Base-by-base conservation (phyloP, 345 rosid genomes). In the Xanthoceras sorbifolium region DNA sequence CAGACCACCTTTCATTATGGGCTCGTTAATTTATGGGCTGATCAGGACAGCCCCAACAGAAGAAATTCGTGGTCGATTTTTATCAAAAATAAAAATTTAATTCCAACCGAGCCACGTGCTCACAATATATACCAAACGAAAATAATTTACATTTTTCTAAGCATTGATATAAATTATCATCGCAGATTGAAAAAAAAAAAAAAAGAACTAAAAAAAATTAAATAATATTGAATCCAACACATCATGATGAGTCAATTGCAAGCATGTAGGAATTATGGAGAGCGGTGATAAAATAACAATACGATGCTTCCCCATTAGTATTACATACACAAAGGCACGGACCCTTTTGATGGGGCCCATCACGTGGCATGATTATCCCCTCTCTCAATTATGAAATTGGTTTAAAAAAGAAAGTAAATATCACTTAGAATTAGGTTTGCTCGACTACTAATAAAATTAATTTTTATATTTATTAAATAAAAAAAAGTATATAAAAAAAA, bases 181-280 rank as follows among this genome's bases (percentile, higher is more conserved):
- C 52, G 4, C 20, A 11, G 52, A 46, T 46, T 46, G 2, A 46
- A 46, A 46, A 46, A 46, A 14, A 4, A 2, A 15, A 0, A 46
- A 0, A 11, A 15, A 46, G 12, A 46, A 12, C 12, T 7, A n/a
- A n/a, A n/a, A n/a, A n/a, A 42, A 42, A 50, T 50, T 8, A 7
- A 57, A 57, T 57, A 7, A 57, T 22, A 57, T 6, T 57, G 7
- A 57, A 12, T 20, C 55, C 74, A 22, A 26, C 34, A 9, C 57
- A n/a, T n/a, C n/a, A 25, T 29, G 22, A n/a, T 3, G 73, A 26
- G 25, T 38, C 22, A 9, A 26, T 17, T 2, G 38, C n/a, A 46
- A 20, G 75, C 76, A 26, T 18, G 65, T 71, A n/a, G 71, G 57
- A 71, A 71, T 64, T 23, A 77, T 64, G 55, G 23, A 11, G 71